Percentiles rank a stretch among this genome's conserved stretches.
phyloP scores from a whole-genome alignment of 768 basidiomycete genomes.

The Coprinopsis marcescibilis region DNA sequence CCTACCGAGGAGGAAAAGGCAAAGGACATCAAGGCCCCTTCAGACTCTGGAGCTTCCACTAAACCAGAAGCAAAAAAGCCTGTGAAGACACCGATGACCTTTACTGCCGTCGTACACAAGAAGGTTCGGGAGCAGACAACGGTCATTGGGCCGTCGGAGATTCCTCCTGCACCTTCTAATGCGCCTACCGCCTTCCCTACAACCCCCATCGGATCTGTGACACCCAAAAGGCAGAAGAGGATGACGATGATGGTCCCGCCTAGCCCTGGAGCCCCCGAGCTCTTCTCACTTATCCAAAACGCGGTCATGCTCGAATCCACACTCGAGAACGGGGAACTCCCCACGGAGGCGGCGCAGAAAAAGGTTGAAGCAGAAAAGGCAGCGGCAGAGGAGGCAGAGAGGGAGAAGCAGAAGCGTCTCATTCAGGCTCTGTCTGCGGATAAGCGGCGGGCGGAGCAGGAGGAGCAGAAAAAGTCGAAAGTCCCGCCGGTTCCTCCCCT shows the following conservation, averaged over 20 bases:
- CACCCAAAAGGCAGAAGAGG: slow-evolving; percentile 23
- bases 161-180: slow-evolving; percentile 15
- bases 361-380: slow-evolving; percentile 16
- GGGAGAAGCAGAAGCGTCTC: slow-evolving; percentile 13
- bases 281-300: slow-evolving; percentile 50
- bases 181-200: neutral
- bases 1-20: slow-evolving; percentile 23
- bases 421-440: slow-evolving; percentile 5
- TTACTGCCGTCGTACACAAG: slow-evolving; percentile 54
- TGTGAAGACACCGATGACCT: slow-evolving; percentile 25
- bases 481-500: too few relatives aligned
- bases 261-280: slow-evolving; percentile 47
- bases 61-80: slow-evolving; percentile 10
- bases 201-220: slow-evolving; percentile 1
- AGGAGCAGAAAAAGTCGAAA: slow-evolving; percentile 11
- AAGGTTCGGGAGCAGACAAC: slow-evolving; percentile 34
- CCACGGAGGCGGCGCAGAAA: slow-evolving; percentile 24
- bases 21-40: too few relatives aligned
- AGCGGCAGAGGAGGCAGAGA: slow-evolving; percentile 14
- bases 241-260: slow-evolving; percentile 28
- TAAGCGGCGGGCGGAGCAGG: slow-evolving; percentile 7
- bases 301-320: slow-evolving; percentile 53
- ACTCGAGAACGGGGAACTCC: slow-evolving; percentile 44
- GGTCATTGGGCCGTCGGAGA: slow-evolving; percentile 12
- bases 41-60: slow-evolving; percentile 5